Percentiles rank a stretch among this genome's conserved stretches.
phyloP scores from a whole-genome alignment of 257 asterid genomes.

The Plantago major region DNA sequence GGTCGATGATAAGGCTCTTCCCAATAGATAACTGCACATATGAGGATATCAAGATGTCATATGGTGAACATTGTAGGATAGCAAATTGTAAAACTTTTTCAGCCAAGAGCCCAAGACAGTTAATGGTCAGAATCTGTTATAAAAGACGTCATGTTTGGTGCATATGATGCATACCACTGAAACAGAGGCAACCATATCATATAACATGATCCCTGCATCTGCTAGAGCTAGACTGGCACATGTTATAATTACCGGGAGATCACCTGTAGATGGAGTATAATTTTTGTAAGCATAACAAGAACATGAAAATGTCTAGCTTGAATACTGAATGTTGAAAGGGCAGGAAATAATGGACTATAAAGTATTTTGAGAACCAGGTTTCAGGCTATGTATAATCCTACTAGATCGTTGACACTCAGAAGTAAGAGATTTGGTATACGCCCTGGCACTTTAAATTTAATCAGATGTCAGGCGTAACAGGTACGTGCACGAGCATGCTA shows the following conservation, averaged over 20 bases:
- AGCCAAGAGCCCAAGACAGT: not conserved
- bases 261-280: slow-evolving; percentile 46
- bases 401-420: not conserved
- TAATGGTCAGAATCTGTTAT: not conserved
- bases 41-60: slow-evolving; percentile 4
- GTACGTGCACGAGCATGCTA: not conserved
- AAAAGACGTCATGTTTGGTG: not conserved
- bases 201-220: slow-evolving; percentile 93
- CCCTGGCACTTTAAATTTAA: not conserved
- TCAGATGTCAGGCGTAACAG: slow-evolving; percentile 1
- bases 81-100: not conserved
- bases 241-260: slow-evolving; percentile 84
- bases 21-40: slow-evolving; percentile 62
- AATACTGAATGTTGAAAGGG: too few species aligned
- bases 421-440: not conserved
- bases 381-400: too few species aligned
- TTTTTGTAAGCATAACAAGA: slow-evolving; percentile 12
- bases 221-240: slow-evolving; percentile 98
- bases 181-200: slow-evolving; percentile 84
- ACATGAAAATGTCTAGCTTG: not conserved
- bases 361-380: too few species aligned
- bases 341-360: too few species aligned
- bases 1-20: slow-evolving; percentile 77
- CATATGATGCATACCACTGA: slow-evolving; percentile 68
- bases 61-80: not conserved